phyloP scores from a whole-genome alignment of 2,329 filamentous ascomycete genomes.

The Monosporascus sp. region DNA sequence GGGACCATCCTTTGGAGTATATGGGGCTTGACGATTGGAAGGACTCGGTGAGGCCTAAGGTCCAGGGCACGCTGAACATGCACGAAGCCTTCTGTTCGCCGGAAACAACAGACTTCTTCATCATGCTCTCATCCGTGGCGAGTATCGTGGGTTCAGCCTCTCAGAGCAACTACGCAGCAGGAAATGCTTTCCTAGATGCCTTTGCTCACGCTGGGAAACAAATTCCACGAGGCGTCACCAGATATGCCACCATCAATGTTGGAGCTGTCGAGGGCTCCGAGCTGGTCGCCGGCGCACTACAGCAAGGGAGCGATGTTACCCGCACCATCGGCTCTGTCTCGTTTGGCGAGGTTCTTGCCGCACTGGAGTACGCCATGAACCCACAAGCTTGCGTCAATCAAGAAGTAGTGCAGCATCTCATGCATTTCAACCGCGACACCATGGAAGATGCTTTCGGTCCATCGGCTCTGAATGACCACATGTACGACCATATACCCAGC shows the following conservation, averaged over 20 bases:
- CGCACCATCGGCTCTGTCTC: slow-evolving; percentile 9
- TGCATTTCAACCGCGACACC: slow-evolving; percentile 11
- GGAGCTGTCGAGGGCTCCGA: slow-evolving; percentile 9
- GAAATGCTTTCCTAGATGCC: slow-evolving; percentile 14
- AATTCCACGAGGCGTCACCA: neutral
- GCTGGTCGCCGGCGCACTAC: slow-evolving; percentile 1
- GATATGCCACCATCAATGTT: slow-evolving; percentile 10
- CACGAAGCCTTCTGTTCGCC: slow-evolving; percentile 6
- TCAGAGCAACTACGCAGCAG: slow-evolving; percentile 4
- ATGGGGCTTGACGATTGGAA: slow-evolving; percentile 11
- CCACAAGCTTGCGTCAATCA: slow-evolving; percentile 4
- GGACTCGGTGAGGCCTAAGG: slow-evolving; percentile 6
- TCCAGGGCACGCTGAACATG: slow-evolving; percentile 9
- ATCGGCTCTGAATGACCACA: slow-evolving; percentile 4
- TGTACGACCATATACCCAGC: slow-evolving; percentile 10
- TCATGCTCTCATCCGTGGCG: slow-evolving; percentile 14
- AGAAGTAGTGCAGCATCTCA: slow-evolving; percentile 7
- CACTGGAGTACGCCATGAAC: slow-evolving; percentile 12
- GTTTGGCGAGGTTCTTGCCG: slow-evolving; percentile 8
- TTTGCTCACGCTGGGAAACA: slow-evolving; percentile 6
- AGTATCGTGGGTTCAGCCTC: slow-evolving; percentile 2
- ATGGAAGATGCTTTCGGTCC: slow-evolving; percentile 9
- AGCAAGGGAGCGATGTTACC: slow-evolving; percentile 5
- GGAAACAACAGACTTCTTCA: slow-evolving; percentile 14
- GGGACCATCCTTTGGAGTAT: slow-evolving; percentile 6